Conservation (phyloP, 768 basidiomycete genomes). For the Lactarius quietus region DNA sequence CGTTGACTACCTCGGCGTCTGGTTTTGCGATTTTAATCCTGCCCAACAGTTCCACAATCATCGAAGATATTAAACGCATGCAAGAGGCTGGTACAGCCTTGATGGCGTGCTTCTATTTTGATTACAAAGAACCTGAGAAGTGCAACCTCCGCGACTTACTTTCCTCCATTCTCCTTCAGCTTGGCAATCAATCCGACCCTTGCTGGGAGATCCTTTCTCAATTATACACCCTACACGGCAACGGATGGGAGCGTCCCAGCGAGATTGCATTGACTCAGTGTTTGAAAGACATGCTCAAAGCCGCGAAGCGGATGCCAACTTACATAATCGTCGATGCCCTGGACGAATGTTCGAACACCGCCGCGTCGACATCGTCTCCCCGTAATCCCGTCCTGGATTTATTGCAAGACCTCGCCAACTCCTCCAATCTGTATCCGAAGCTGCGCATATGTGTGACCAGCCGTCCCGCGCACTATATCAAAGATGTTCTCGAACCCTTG, state of each 20-base stretch:
- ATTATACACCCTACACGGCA: neutral
- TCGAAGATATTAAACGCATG: neutral
- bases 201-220: neutral
- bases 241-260: neutral
- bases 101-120: conserved; percentile 10
- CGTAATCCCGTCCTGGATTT: conserved; percentile 7
- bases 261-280: neutral
- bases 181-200: conserved; percentile 1
- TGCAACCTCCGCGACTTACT: conserved; percentile 5
- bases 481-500: neutral
- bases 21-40: too few relatives aligned
- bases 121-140: conserved; percentile 7
- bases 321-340: conserved; percentile 17
- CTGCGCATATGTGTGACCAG: conserved; percentile 14
- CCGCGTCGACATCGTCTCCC: conserved; percentile 1
- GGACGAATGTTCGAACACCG: conserved; percentile 2
- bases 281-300: conserved; percentile 8
- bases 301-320: neutral
- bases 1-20: neutral
- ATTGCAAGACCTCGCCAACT: neutral
- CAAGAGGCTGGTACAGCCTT: neutral
- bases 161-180: conserved; percentile 9
- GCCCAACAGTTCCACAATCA: neutral
- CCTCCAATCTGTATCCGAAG: neutral
- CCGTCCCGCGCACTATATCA: conserved; percentile 14